Base-by-base conservation (phyloP, 345 rosid genomes). In the Hibiscus mutabilis region DNA sequence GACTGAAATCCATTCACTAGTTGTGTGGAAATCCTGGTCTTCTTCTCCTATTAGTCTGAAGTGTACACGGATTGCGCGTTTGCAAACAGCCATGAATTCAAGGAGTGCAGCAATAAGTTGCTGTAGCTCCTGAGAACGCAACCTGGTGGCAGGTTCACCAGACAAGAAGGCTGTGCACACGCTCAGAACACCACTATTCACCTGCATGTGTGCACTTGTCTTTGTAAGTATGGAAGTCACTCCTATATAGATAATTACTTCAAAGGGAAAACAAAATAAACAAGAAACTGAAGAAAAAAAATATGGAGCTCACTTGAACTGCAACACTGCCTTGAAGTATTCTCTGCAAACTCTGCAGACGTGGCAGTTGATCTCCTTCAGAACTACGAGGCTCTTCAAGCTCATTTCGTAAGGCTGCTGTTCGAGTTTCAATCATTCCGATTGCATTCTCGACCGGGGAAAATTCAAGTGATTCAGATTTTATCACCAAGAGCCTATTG, bases 301-400 rank as follows among this genome's bases (percentile, higher is more conserved):
- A 12, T 27, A 51, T 25, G 3, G 10, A 66, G 70, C 93, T 76
- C 60, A 92, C 99, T 82, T 92, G 99, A 63, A 92, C 99, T 13
- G 99, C 98, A 68, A 95, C 99, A 81, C 96, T 95, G 82, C 99
- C 98, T 86, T 95, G 99, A 64, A 95, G 97, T 81, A 95, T 95
- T 78, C 99, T 87, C 87, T 92, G 99, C 63, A 90, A 84, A 82
- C 98, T 92, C 83, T 92, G 98, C 29, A 92, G 96, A 64, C 97
- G 93, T 12, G 97, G 99, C 55, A 92, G 83, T 75, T 92, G 97
- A 82, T 95, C 99, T 40, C 98, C 99, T 56, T 95, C 99, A 35
- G 99, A 90, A 77, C 96, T 92, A 72, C 99, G 98, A 74, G 99
- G 97, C 87, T 95, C 99, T 81, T 95, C 98, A 49, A 92, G 96